Percentiles rank a stretch among this genome's conserved stretches.
These are phyloP conservation scores for Sclerotinia trifoliorum DNA, from an alignment of 2,329 filamentous ascomycete species.

Conservation along the genomic window DNA sequence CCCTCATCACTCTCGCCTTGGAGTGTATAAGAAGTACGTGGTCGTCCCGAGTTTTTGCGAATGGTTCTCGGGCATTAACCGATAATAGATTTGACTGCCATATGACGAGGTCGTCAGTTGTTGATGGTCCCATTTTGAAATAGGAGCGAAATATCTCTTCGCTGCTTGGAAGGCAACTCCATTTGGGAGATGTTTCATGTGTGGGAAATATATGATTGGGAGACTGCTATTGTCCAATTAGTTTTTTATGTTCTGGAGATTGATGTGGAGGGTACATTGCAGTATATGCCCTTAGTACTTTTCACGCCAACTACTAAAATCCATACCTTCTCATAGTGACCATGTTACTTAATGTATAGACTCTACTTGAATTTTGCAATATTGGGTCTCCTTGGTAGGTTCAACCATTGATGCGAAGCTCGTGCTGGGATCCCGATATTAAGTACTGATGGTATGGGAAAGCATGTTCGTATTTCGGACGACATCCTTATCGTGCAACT, in stretches of 20 bases:
- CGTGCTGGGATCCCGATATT: neutral
- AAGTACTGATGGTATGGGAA: neutral
- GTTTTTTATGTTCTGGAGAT: neutral
- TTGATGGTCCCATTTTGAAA: neutral
- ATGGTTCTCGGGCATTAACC: neutral
- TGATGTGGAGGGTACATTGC: neutral
- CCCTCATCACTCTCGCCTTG: neutral
- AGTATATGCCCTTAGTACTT: neutral
- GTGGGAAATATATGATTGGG: neutral
- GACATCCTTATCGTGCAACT: neutral
- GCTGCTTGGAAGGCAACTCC: neutral
- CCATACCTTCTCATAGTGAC: neutral
- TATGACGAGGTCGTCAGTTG: neutral
- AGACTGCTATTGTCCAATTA: neutral
- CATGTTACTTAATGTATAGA: neutral
- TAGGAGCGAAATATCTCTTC: neutral
- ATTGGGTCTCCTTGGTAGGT: neutral
- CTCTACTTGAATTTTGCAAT: neutral
- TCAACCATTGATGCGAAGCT: neutral
- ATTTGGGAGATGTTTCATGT: neutral
- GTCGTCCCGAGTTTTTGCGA: neutral
- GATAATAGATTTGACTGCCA: neutral
- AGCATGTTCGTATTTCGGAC: neutral
- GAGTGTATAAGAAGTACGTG: neutral
- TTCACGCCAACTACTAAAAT: neutral